phyloP scores from a whole-genome alignment of 2,329 filamentous ascomycete genomes.

The Emergomyces africanus region DNA sequence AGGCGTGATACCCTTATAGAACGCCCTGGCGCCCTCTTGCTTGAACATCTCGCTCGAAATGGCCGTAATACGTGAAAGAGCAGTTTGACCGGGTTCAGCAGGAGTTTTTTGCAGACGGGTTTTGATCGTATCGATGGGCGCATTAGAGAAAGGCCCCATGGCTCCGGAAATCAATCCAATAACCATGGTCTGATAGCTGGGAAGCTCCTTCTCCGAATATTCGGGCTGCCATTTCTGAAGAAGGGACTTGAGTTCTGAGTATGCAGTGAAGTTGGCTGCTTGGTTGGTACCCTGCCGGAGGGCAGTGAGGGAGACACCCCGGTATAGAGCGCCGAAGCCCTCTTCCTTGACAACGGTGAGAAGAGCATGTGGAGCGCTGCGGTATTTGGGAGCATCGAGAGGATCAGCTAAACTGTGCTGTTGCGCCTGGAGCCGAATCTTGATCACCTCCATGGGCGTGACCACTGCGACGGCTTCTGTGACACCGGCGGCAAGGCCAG shows the following conservation, averaged over 20 bases:
- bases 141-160: slow-evolving; percentile 92
- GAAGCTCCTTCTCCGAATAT: slow-evolving; percentile 52
- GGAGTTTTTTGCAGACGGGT: slow-evolving; percentile 86
- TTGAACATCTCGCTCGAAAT: slow-evolving; percentile 81
- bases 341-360: slow-evolving; percentile 92
- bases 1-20: slow-evolving; percentile 98
- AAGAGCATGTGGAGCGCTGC: slow-evolving; percentile 69
- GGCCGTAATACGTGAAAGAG: slow-evolving; percentile 59
- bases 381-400: slow-evolving; percentile 91
- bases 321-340: slow-evolving; percentile 74
- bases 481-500: slow-evolving; percentile 82
- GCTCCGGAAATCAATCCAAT: slow-evolving; percentile 88
- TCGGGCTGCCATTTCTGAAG: slow-evolving; percentile 62
- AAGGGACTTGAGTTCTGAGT: slow-evolving; percentile 77
- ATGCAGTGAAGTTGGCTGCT: slow-evolving; percentile 97
- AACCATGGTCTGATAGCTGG: slow-evolving; percentile 77
- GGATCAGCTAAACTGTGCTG: slow-evolving; percentile 97
- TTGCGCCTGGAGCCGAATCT: slow-evolving; percentile 95
- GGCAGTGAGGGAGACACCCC: slow-evolving; percentile 85
- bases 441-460: slow-evolving; percentile 98
- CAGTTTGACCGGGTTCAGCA: slow-evolving; percentile 66
- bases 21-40: slow-evolving; percentile 88
- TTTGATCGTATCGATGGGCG: slow-evolving; percentile 98
- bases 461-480: slow-evolving; percentile 95
- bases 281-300: slow-evolving; percentile 93